Evolutionary conservation across 2,329 filamentous ascomycete genomes (phyloP).

Genomic region (Pseudopyricularia javanii): DNA sequence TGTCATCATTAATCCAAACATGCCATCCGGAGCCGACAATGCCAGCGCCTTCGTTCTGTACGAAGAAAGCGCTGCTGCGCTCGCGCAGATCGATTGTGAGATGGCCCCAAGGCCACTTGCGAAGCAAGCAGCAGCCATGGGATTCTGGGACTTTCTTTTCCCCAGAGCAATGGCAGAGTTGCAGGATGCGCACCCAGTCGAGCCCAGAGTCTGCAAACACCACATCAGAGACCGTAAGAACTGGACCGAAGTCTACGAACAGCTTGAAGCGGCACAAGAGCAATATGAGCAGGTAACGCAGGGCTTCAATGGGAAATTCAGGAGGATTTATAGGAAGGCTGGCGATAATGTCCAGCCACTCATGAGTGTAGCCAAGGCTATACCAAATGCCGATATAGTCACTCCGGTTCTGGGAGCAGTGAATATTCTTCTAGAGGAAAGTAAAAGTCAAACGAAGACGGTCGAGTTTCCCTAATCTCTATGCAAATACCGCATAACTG

Average conservation of each 20-base stretch:
- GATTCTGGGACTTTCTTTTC: neutral
- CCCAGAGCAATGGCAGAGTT: neutral
- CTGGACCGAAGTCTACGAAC: neutral
- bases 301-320: neutral
- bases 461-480: too few relatives aligned
- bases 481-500: too few relatives aligned
- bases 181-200: neutral
- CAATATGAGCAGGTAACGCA: neutral
- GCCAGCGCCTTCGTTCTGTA: too few relatives aligned
- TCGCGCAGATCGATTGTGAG: neutral
- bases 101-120: neutral
- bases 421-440: neutral
- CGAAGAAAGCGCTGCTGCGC: neutral
- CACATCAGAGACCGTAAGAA: neutral
- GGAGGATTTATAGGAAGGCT: neutral
- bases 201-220: neutral
- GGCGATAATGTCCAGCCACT: neutral
- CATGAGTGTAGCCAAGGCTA: neutral
- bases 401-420: neutral
- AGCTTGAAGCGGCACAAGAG: neutral
- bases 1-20: neutral
- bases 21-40: too few relatives aligned
- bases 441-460: too few relatives aligned
- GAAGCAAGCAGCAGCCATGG: neutral
- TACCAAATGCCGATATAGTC: neutral